A percentile compares a stretch with the other conserved stretches of the same genome.
Conservation (phyloP, 2,329 filamentous ascomycete genomes). For the Beauveria varroae region DNA sequence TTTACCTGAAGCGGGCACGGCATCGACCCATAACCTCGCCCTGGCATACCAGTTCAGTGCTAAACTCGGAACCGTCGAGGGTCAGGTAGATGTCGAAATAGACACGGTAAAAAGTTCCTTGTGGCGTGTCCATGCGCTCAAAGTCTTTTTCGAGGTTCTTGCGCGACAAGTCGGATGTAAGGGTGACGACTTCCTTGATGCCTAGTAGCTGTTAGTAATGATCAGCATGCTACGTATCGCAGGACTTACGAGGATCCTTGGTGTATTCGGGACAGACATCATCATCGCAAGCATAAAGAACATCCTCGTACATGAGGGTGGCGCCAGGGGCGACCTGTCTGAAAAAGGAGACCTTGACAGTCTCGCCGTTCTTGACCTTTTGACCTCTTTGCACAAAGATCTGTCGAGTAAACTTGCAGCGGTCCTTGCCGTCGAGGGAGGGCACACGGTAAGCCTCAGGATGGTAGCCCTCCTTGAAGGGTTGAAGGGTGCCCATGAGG, state of each 20-base stretch:
- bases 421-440: conserved; percentile 90
- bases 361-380: conserved; percentile 97
- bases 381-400: conserved; percentile 99
- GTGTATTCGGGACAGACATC: conserved; percentile 98
- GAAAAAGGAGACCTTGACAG: conserved; percentile 98
- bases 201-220: conserved; percentile 46
- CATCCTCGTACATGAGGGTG: conserved; percentile 98
- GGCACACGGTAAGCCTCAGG: conserved; percentile 97
- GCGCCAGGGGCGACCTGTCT: conserved; percentile 93
- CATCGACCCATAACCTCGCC: conserved; percentile 98
- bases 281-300: conserved; percentile 94
- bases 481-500: conserved; percentile 96
- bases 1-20: conserved; percentile 74
- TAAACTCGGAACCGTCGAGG: conserved; percentile 95
- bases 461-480: conserved; percentile 98
- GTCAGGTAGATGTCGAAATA: conserved; percentile 82
- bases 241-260: conserved; percentile 90
- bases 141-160: conserved; percentile 99
- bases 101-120: conserved; percentile 88
- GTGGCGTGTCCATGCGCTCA: conserved; percentile 96
- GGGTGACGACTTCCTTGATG: conserved; percentile 97
- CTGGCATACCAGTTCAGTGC: conserved; percentile 96
- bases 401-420: conserved; percentile 97
- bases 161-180: conserved; percentile 91
- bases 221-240: not conserved